phyloP scores from a whole-genome alignment of 1,284 basidiomycete species.

The Austroboletus novae-zelandiae region DNA sequence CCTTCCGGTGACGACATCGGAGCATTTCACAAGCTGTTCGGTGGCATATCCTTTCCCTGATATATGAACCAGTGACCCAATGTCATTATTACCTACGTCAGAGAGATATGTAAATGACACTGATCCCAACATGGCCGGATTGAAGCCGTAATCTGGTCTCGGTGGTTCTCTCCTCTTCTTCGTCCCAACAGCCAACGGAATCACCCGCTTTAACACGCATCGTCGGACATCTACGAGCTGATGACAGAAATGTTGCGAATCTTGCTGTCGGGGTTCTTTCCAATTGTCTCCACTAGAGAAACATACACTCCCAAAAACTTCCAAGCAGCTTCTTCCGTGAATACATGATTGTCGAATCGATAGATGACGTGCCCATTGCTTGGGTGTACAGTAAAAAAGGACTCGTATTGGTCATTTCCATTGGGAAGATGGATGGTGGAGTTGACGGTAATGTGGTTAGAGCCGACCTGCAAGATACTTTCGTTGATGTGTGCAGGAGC shows the following conservation, averaged over 20 bases:
- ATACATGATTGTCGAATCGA: constrained; percentile 29
- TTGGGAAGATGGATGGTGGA: constrained; percentile 23
- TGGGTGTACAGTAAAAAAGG: constrained; percentile 29
- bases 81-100: too few relatives aligned
- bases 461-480: constrained; percentile 12
- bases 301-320: constrained; percentile 31
- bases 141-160: too few relatives aligned
- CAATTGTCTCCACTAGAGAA: constrained; percentile 26
- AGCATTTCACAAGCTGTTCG: too few relatives aligned
- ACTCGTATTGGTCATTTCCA: constrained; percentile 30
- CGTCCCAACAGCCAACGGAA: too few relatives aligned
- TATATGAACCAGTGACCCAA: too few relatives aligned
- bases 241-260: constrained; percentile 28
- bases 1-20: too few relatives aligned
- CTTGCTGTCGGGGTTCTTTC: constrained; percentile 15
- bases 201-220: too few relatives aligned
- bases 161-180: too few relatives aligned
- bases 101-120: too few relatives aligned
- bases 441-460: constrained; percentile 16
- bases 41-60: too few relatives aligned
- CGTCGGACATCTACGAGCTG: background rate
- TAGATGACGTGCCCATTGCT: constrained; percentile 24
- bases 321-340: constrained; percentile 26
- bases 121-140: too few relatives aligned
- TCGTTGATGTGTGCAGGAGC: constrained; percentile 26